Evolutionary conservation across 352 stramenopile genomes (phyloP), one percentile per base, ranked within the genome.

Genomic region (Paralagenidium karlingii): DNA sequence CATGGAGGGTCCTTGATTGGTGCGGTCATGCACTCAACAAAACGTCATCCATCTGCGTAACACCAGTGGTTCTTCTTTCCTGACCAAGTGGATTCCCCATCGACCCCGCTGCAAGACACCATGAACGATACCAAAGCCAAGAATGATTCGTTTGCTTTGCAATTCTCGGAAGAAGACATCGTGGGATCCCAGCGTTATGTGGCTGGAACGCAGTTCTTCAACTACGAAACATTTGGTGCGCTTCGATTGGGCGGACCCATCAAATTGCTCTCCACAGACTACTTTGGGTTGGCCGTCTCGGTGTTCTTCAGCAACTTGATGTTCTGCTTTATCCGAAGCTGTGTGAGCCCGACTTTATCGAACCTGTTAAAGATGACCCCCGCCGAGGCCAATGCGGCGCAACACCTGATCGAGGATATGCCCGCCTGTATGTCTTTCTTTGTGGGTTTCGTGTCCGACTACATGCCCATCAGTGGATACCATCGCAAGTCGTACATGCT

Each of bases 401-500:
- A 77, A 21, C 65, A 85, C 57, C 77, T 63, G 40, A 40, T 94
- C 16, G 49, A 94, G 12, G 84, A 68, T 52, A 71, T 95, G 32
- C 83, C 83, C 13, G 94, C 80, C 53, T 84, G 62, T 10, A 73
- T 94, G 20, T 82, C 76, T 37, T 70, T 95, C 24, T 75, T 94
- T 24, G 64, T 88, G 45, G 86, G 83, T 10, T 60, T 95, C 30
- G 26, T 94, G 12, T 89, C 68, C 18, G 86, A 96, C 49, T 69
- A 82, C 24, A 52, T 82, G 32, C 83, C 86, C 5, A 88, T 96
- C 45, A 62, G 51, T 26, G 77, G 82, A 32, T 89, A 82, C 52
- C 82, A 77, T 6, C 67, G 83, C 36, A 94, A 94, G 61, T 85
- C 82, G 18, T 95, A 96, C 58, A 94, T 95, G 61, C 66, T 91